phyloP scores from a whole-genome alignment of 345 rosid genomes.

The Arabis alpina region DNA sequence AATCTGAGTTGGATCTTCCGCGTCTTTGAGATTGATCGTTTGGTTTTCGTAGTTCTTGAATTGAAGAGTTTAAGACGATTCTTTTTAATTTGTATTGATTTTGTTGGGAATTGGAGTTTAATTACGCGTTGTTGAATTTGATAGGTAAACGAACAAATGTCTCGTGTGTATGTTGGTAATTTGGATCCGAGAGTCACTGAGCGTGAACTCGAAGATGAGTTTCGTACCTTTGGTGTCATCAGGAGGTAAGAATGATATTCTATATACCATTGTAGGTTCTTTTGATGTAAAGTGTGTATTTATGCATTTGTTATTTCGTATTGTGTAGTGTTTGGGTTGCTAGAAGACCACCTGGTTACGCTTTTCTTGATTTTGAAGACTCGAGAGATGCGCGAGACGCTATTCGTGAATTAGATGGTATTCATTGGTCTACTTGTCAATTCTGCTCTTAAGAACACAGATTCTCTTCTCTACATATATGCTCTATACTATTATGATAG shows the following conservation, averaged over 20 bases:
- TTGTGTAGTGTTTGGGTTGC: slow-evolving; percentile 88
- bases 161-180: slow-evolving; percentile 84
- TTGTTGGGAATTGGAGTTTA: not conserved
- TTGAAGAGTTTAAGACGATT: not conserved
- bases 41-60: not conserved
- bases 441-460: not conserved
- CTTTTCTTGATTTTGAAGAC: slow-evolving; percentile 85
- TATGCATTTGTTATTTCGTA: not conserved
- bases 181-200: slow-evolving; percentile 77
- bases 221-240: slow-evolving; percentile 67
- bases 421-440: not conserved
- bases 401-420: slow-evolving; percentile 84
- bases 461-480: not conserved
- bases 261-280: not conserved
- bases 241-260: slow-evolving; percentile 66
- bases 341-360: slow-evolving; percentile 88
- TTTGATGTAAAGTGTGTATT: not conserved
- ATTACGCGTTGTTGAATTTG: not conserved
- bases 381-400: slow-evolving; percentile 83
- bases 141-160: slow-evolving; percentile 49
- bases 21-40: too few relatives aligned
- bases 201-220: slow-evolving; percentile 81
- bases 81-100: not conserved
- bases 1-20: not conserved
- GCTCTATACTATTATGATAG: slow-evolving; percentile 42